Evolutionary conservation across 495 filamentous ascomycete species (phyloP), one percentile per base, ranked within the genome.

Genomic region (Penicillium daleae): DNA sequence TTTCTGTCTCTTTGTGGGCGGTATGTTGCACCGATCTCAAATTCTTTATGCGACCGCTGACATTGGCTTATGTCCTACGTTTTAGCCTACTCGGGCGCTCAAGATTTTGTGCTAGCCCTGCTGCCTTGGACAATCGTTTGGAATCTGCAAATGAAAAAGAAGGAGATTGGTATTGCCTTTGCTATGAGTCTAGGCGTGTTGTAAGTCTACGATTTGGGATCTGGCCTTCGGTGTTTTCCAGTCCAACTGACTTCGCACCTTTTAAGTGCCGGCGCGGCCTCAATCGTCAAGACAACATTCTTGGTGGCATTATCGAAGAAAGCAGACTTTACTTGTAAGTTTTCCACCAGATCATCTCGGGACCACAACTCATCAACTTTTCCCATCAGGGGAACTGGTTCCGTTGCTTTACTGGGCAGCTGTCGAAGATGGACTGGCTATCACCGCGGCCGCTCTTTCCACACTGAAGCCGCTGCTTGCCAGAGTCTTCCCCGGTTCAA

Each of bases 151-250:
- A 68, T 71, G 63, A 66, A 37, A 32, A 66, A 60, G 37, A 68
- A 66, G 19, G 66, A 71, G 49, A 4, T 68, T 13, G 68, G 62
- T 44, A 55, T 70, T 31, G 66, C 60, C 15, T 48, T 68, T 44
- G 62, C 60, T 29, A 66, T 68, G 66, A 68, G 66, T n/a, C 56
- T 71, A 8, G 68, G 66, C 6, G 48, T 71, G 12, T 70, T 67
- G 68, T 66, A 46, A 61, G 68, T 61, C 3, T 29, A 6, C n/a
- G 22, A n/a, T 10, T 56, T 10, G 5, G 31, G 13, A 9, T 15
- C 22, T 24, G 5, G 1, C 32, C 53, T 24, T 52, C 21, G 10
- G 33, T 10, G 10, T 4, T 13, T 49, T 49, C 10, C 46, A 6
- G 15, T 1, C n/a, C 9, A 48, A 32, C 42, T 65, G 17, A 58